These are phyloP conservation scores for Henningerozyma blattae DNA, from an alignment of 805 yeast genomes.

Conservation along the genomic window DNA sequence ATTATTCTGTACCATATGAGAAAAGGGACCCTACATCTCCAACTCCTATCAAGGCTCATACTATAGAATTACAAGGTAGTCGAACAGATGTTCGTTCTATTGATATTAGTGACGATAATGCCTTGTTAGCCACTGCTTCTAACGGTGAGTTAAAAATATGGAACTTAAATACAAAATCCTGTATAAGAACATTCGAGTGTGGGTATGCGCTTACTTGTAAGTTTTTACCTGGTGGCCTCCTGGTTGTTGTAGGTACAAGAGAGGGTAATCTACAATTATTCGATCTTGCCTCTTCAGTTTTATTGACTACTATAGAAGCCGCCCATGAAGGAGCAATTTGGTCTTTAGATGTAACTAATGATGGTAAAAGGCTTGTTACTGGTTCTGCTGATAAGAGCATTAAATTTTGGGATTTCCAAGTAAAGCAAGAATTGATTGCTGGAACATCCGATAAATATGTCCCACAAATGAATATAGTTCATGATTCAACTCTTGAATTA, in stretches of 20 bases:
- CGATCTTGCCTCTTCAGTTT: conserved; percentile 73
- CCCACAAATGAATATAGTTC: conserved; percentile 48
- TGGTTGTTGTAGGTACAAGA: conserved; percentile 81
- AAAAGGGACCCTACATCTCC: conserved; percentile 33
- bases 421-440: conserved; percentile 55
- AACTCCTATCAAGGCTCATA: conserved; percentile 35
- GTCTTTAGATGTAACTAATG: conserved; percentile 78
- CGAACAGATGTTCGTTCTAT: conserved; percentile 79
- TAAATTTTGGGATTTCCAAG: conserved; percentile 77
- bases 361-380: conserved; percentile 75
- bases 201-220: conserved; percentile 75
- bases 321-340: conserved; percentile 82
- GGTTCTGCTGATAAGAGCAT: conserved; percentile 91
- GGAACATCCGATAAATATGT: conserved; percentile 44
- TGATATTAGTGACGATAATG: conserved; percentile 72
- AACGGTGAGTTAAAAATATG: conserved; percentile 83
- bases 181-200: conserved; percentile 77
- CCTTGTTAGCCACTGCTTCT: conserved; percentile 77
- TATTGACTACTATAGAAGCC: conserved; percentile 53
- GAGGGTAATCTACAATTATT: conserved; percentile 74
- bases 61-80: conserved; percentile 74
- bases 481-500: conserved; percentile 72
- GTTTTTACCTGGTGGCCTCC: conserved; percentile 84
- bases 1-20: conserved; percentile 50
- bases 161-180: conserved; percentile 63